These are phyloP conservation scores for Cylindrotheca fusiformis DNA, from an alignment of 108 stramenopile species.

Conservation along the genomic window DNA sequence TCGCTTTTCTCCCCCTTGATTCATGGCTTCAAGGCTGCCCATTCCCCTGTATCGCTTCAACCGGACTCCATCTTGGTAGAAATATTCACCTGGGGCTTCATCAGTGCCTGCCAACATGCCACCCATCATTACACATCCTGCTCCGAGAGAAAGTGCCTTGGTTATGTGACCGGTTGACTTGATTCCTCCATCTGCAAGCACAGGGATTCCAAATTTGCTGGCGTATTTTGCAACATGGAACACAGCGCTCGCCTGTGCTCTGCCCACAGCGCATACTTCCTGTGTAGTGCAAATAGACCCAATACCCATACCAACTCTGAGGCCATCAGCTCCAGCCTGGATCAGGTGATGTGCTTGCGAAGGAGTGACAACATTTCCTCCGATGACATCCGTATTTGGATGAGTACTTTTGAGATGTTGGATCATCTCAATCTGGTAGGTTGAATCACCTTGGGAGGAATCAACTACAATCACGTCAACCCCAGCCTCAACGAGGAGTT, in stretches of 20 bases:
- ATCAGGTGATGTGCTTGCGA: conserved; percentile 96
- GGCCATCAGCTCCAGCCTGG: conserved; percentile 98
- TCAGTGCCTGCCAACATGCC: conserved; percentile 99
- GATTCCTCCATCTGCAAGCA: conserved; percentile 99
- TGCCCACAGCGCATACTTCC: conserved; percentile 99
- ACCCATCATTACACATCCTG: conserved; percentile 99
- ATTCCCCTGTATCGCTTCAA: conserved; percentile 99
- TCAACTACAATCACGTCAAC: conserved; percentile 99
- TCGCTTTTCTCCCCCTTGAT: conserved; percentile 94
- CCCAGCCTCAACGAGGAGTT: conserved; percentile 91
- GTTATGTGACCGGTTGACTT: conserved; percentile 97
- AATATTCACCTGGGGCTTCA: conserved; percentile 99
- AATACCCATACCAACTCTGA: conserved; percentile 99
- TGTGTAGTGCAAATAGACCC: conserved; percentile 99
- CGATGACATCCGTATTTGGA: conserved; percentile 95
- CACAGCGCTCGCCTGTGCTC: conserved; percentile 98
- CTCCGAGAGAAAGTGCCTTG: conserved; percentile 98
- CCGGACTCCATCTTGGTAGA: conserved; percentile 99
- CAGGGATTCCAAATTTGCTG: conserved; percentile 91
- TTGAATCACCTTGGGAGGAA: conserved; percentile 98
- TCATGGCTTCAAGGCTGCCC: conserved; percentile 99
- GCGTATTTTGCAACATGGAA: conserved; percentile 97
- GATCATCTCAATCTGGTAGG: conserved; percentile 98
- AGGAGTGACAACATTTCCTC: conserved; percentile 98
- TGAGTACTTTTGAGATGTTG: conserved; percentile 83